Evolutionary conservation across 2,329 filamentous ascomycete genomes (phyloP), one percentile per base, ranked within the genome.

Genomic region (Scedosporium dehoogii): DNA sequence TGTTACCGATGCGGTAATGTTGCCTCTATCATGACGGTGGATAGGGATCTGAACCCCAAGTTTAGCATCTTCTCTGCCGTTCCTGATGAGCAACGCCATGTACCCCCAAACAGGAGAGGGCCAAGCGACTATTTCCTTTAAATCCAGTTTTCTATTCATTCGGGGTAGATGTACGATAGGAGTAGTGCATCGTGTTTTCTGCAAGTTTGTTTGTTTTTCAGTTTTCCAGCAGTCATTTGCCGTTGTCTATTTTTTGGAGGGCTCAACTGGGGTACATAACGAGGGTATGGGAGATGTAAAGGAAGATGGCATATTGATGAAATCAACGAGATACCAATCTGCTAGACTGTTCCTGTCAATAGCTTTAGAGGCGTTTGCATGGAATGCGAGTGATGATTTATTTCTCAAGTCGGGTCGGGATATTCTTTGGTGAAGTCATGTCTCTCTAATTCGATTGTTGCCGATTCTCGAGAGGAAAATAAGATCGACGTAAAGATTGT

Each of bases 1-100:
- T 96, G 91, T 73, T 96, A 96, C 74, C 84, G 92, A 62, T 99
- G 94, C 74, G 94, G 94, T 44, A 99, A 99, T 71, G 86, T 97
- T 72, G 94, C 94, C 6, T 97, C 92, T 72, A 96, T 97, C 72
- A 96, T 96, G 87, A 92, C 92, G 60, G 86, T 97, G 29, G 87
- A 89, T 67, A 88, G 89, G 70, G 89, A 94, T 70, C 81, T 97
- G 60, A 87, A 91, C 64, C 92, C 93, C 38, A 91, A 90, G 70
- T 99, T 99, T 78, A 94, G 88, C 73, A 94, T 96, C 70, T 96
- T 96, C 79, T 88, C 86, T 33, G 91, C 91, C 38, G 91, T 96
- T n/a, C 90, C 91, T 0, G 91, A 94, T 69, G 88, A 94, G 68
- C 84, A 90, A 74, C 82, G 91, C 64, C 89, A 91, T 62, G 88